These are phyloP conservation scores for Naganishia onofrii DNA, from an alignment of 768 basidiomycete species.

Conservation along the genomic window DNA sequence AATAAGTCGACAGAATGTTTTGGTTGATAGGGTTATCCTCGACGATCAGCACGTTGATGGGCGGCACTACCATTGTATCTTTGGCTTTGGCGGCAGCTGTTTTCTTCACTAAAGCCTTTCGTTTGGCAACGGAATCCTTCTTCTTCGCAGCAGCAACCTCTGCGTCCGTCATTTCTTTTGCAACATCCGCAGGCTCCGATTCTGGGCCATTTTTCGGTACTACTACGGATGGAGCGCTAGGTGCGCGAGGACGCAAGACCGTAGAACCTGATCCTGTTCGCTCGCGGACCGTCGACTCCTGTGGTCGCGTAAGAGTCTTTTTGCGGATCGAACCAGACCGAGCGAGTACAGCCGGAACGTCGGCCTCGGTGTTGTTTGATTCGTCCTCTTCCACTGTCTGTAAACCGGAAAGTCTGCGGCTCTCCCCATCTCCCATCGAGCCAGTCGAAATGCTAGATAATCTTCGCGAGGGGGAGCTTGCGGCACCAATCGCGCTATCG, in stretches of 20 bases:
- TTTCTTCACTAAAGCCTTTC: slow-evolving; percentile 36
- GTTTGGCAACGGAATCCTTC: slow-evolving; percentile 37
- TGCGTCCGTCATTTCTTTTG: slow-evolving; percentile 22
- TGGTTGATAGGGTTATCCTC: slow-evolving; percentile 99
- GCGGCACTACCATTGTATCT: slow-evolving; percentile 79
- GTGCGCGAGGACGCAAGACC: background rate
- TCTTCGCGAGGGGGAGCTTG: slow-evolving; percentile 6
- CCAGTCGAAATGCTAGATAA: background rate
- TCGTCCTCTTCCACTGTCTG: slow-evolving; percentile 21
- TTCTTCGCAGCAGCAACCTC: slow-evolving; percentile 22
- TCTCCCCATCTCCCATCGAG: slow-evolving; percentile 1
- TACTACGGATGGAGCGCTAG: background rate
- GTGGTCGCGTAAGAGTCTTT: slow-evolving; percentile 11
- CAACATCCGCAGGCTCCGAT: slow-evolving; percentile 29
- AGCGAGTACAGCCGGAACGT: background rate
- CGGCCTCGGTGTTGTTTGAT: slow-evolving; percentile 12
- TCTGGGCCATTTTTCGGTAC: slow-evolving; percentile 19
- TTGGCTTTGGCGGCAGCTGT: slow-evolving; percentile 43
- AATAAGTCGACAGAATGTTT: slow-evolving; percentile 92
- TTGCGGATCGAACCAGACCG: slow-evolving; percentile 6
- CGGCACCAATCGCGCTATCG: background rate
- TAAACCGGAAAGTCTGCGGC: slow-evolving; percentile 14
- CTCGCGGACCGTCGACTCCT: background rate
- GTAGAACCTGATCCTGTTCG: slow-evolving; percentile 7
- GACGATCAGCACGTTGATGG: slow-evolving; percentile 95